phyloP scores from a whole-genome alignment of 768 basidiomycete species.

The Rhizopogon salebrosus region DNA sequence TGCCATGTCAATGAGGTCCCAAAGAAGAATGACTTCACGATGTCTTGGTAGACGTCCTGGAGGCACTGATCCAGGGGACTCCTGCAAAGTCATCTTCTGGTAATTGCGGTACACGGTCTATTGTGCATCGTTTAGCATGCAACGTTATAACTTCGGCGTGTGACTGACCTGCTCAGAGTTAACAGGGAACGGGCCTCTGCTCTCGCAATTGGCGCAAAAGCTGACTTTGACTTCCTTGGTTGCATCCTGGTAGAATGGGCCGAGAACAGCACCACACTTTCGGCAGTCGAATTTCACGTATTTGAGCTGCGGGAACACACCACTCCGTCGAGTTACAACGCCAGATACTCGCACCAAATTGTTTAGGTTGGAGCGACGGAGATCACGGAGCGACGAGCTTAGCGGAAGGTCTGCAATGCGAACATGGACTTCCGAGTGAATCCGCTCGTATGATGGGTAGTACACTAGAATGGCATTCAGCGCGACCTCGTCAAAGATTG shows the following conservation, averaged over 20 bases:
- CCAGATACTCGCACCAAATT: conserved; percentile 93
- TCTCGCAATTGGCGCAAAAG: conserved; percentile 91
- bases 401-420: conserved; percentile 93
- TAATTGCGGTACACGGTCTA: conserved; percentile 98
- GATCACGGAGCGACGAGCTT: conserved; percentile 84
- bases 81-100: conserved; percentile 97
- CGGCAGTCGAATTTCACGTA: conserved; percentile 98
- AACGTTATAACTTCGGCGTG: neutral
- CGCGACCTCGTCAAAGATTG: conserved; percentile 94
- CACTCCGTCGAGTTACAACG: conserved; percentile 91
- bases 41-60: conserved; percentile 96
- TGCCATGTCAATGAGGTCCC: conserved; percentile 97
- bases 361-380: conserved; percentile 89
- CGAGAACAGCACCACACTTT: conserved; percentile 90
- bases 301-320: conserved; percentile 98
- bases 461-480: conserved; percentile 91
- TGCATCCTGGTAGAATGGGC: conserved; percentile 98
- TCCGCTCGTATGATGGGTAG: conserved; percentile 93
- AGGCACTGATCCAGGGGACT: conserved; percentile 96
- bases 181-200: conserved; percentile 91
- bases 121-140: neutral
- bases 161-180: conserved; percentile 86
- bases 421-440: conserved; percentile 97
- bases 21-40: conserved; percentile 92
- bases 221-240: conserved; percentile 91